Percentiles rank a stretch among this genome's conserved stretches.
phyloP scores from a whole-genome alignment of 768 basidiomycete genomes.

The Russula ochroleuca region DNA sequence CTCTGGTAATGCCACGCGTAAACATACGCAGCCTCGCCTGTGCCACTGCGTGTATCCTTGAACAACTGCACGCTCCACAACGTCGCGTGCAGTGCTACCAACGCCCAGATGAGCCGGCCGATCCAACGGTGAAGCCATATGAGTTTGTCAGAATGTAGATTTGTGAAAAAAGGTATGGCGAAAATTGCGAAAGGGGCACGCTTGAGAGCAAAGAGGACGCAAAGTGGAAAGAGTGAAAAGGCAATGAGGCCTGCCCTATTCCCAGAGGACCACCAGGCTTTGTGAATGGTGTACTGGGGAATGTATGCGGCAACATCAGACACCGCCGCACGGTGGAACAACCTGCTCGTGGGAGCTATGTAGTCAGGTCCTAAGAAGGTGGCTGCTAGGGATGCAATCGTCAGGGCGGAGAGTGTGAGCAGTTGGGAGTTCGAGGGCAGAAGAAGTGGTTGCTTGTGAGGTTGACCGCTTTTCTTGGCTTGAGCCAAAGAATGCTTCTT shows the following conservation, averaged over 20 bases:
- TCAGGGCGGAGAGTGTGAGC: conserved; percentile 45
- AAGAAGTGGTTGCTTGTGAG: conserved; percentile 42
- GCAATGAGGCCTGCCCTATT: conserved; percentile 63
- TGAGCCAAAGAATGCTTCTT: conserved; percentile 42
- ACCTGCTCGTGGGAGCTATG: conserved; percentile 46
- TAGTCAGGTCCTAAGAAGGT: conserved; percentile 66
- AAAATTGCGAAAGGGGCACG: conserved; percentile 68
- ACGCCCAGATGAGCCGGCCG: conserved; percentile 64
- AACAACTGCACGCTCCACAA: conserved; percentile 68
- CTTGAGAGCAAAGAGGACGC: conserved; percentile 66
- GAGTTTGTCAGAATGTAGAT: conserved; percentile 73
- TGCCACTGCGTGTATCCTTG: conserved; percentile 44
- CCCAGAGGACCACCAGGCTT: conserved; percentile 70
- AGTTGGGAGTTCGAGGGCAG: conserved; percentile 65
- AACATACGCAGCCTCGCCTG: conserved; percentile 42
- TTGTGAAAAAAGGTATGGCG: conserved; percentile 54
- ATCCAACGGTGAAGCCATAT: conserved; percentile 67
- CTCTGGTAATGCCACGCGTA: conserved; percentile 56
- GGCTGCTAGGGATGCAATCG: conserved; percentile 42
- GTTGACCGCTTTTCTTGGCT: conserved; percentile 35
- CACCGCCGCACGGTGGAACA: conserved; percentile 34
- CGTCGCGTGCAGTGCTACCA: conserved; percentile 55
- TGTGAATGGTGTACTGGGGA: conserved; percentile 57
- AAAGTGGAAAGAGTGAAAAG: conserved; percentile 68
- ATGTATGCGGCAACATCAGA: conserved; percentile 38